Evolutionary conservation across 2,329 filamentous ascomycete genomes (phyloP).

Genomic region (Niveomyces coronatus): DNA sequence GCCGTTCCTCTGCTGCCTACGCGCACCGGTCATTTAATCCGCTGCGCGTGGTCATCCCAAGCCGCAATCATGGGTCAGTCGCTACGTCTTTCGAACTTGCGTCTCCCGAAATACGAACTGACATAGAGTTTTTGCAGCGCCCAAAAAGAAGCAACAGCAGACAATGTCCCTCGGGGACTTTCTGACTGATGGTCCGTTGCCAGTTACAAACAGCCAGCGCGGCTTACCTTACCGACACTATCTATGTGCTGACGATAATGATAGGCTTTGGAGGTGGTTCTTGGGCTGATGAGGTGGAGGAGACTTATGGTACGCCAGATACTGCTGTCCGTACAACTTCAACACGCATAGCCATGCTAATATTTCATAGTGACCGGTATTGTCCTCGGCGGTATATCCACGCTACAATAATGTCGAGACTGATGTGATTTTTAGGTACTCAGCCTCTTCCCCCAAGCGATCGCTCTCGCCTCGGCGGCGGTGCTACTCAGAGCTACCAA

Average conservation of each 20-base stretch:
- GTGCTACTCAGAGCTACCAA: slow-evolving; percentile 29
- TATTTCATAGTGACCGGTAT: slow-evolving; percentile 26
- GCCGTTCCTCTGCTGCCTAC: slow-evolving; percentile 18
- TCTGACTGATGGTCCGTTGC: slow-evolving; percentile 74
- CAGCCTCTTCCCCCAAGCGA: slow-evolving; percentile 45
- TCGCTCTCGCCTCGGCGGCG: slow-evolving; percentile 27
- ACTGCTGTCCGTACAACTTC: background rate
- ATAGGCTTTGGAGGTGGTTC: slow-evolving; percentile 56
- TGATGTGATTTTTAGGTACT: slow-evolving; percentile 31
- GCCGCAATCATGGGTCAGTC: slow-evolving; percentile 53
- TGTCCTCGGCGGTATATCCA: slow-evolving; percentile 10
- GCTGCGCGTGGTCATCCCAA: slow-evolving; percentile 36
- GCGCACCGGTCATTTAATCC: slow-evolving; percentile 30
- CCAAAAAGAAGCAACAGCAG: slow-evolving; percentile 85
- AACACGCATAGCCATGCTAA: slow-evolving; percentile 15
- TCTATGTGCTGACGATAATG: slow-evolving; percentile 18
- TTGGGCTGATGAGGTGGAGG: slow-evolving; percentile 99
- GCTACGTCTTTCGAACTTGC: slow-evolving; percentile 4
- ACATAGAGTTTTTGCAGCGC: slow-evolving; percentile 46
- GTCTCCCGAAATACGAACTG: slow-evolving; percentile 10
- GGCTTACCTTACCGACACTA: slow-evolving; percentile 8
- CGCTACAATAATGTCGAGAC: background rate
- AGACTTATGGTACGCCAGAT: slow-evolving; percentile 60
- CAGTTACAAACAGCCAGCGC: slow-evolving; percentile 1
- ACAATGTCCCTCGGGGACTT: slow-evolving; percentile 98